Base-by-base conservation (phyloP, 2,329 filamentous ascomycete species). In the Didymella segeticola region DNA sequence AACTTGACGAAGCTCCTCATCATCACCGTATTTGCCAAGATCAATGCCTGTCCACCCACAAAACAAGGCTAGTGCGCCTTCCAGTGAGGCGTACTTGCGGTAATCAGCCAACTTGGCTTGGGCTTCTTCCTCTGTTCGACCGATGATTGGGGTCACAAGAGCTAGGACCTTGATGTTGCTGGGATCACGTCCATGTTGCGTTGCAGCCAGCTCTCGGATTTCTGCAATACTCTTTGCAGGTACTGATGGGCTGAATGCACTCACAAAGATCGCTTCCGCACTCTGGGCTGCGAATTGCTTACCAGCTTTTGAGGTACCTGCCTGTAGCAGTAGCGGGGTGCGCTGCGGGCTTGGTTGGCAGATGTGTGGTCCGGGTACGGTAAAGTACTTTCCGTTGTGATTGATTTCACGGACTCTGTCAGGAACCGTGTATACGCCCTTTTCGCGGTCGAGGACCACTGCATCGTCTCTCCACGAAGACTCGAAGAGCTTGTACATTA, bases 11-110 rank as follows among this genome's bases (percentile, higher is more conserved):
- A 89, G 72, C 67, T 89, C 86, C 64, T 88, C 81, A 34, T 88
- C 85, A 22, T 88, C 85, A 0, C 75, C 81, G 59, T 87, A 88
- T 36, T 80, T 75, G 6, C 79, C 77, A 20, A 89, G 73, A 66
- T 89, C 84, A 39, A 88, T 86, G 0, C 86, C 89, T 0, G 88
- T 90, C 88, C 88, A 91, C 1, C 89, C 89, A 17, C 87, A 87
- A 62, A 91, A 91, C 15, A 91, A 72, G 1, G 88, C 86, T 51
- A 90, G 68, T 0, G 87, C 88, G 2, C 89, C 89, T 60, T 88
- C 88, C 34, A 82, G 78, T 2, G 82, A 82, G 0, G 86, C 88
- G 64, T 89, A 84, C 49, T 81, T 79, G 9, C 81, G 78, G 55
- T 85, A 86, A 5, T 89, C 84, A 0, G 78, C 74, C 45, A 87